Percentiles rank a stretch among this genome's conserved stretches.
These are phyloP conservation scores for Begonia masoniana DNA, from an alignment of 306 rosid species.

Conservation along the genomic window DNA sequence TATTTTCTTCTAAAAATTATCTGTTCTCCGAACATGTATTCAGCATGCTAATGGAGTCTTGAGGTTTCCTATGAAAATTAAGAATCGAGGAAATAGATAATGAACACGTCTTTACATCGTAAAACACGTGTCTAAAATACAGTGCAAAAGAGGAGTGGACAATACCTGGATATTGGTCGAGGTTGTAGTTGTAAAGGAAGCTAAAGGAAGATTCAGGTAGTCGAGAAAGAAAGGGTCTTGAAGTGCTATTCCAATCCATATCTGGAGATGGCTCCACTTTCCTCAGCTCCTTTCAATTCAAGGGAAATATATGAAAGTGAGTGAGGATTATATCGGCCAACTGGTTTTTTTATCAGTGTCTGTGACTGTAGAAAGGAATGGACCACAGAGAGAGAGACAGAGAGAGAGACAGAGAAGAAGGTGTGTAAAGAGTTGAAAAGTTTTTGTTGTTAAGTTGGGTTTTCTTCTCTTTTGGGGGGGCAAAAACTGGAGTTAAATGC, in stretches of 20 bases:
- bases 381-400: background rate
- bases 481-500: slow-evolving; percentile 11
- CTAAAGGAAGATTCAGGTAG: slow-evolving; percentile 54
- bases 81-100: background rate
- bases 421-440: background rate
- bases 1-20: too few species aligned
- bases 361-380: background rate
- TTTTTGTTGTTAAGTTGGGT: background rate
- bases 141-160: slow-evolving; percentile 2
- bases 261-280: background rate
- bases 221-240: slow-evolving; percentile 44
- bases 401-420: background rate
- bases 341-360: background rate
- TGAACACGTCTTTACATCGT: too few species aligned
- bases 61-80: too few species aligned
- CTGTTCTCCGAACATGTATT: too few species aligned
- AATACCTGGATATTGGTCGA: slow-evolving; percentile 50
- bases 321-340: background rate
- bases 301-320: background rate
- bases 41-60: too few species aligned
- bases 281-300: background rate
- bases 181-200: slow-evolving; percentile 61
- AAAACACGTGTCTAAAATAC: too few species aligned
- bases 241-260: slow-evolving; percentile 77
- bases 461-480: slow-evolving; percentile 1